Percentiles rank a stretch among this genome's conserved stretches.
Evolutionary conservation across 805 yeast genomes (phyloP).

Genomic region (Suhomyces kilbournensis): DNA sequence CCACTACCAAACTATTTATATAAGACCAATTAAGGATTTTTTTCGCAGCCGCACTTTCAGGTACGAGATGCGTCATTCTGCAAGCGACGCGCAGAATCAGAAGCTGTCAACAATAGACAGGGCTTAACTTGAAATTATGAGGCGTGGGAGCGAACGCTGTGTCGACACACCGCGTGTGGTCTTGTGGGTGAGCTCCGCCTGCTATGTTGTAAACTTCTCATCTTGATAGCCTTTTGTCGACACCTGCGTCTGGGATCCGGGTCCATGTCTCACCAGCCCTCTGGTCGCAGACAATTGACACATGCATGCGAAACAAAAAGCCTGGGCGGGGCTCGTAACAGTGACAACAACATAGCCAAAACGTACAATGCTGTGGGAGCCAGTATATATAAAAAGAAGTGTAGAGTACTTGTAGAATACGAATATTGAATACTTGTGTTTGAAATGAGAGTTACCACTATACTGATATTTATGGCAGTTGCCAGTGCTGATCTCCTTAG

Average conservation of each 20-base stretch:
- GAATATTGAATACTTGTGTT: too few relatives aligned
- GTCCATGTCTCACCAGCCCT: background rate
- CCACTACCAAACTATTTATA: too few relatives aligned
- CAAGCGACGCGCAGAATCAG: background rate
- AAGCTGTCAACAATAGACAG: background rate
- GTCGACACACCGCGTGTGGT: background rate
- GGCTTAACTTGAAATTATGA: background rate
- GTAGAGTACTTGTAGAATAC: too few relatives aligned
- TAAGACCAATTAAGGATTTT: too few relatives aligned
- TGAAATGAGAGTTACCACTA: background rate
- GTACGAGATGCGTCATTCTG: background rate
- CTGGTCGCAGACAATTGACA: background rate
- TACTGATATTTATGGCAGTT: background rate
- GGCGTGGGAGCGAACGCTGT: background rate
- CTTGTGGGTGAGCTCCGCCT: too few relatives aligned
- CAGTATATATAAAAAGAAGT: background rate
- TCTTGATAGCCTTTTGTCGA: background rate
- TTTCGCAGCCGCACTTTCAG: background rate
- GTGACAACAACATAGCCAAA: background rate
- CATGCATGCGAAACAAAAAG: background rate
- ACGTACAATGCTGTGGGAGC: too few relatives aligned
- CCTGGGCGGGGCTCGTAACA: background rate
- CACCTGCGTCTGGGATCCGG: background rate
- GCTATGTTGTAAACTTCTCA: too few relatives aligned
- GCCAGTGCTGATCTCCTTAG: background rate